Conservation (phyloP, 2,329 filamentous ascomycete genomes). For the Xylaria digitata region DNA sequence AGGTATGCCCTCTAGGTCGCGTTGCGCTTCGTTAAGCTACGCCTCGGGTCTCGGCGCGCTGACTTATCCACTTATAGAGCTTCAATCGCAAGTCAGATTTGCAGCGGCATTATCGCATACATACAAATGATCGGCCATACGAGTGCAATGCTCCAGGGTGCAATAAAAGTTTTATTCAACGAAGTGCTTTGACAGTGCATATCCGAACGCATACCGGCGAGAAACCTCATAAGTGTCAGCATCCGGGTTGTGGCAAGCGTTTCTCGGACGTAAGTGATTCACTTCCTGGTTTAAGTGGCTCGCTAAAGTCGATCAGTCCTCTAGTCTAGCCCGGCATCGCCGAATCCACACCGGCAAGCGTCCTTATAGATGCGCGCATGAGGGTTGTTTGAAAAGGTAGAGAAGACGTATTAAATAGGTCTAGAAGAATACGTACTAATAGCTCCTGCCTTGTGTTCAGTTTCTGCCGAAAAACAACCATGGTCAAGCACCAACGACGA, state of each 20-base stretch:
- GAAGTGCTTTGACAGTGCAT: conserved; percentile 76
- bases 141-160: conserved; percentile 69
- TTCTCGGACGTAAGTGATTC: conserved; percentile 72
- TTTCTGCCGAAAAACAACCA: conserved; percentile 78
- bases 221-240: conserved; percentile 76
- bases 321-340: conserved; percentile 72
- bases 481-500: conserved; percentile 74
- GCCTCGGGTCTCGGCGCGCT: conserved; percentile 5
- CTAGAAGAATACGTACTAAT: conserved; percentile 38
- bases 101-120: conserved; percentile 76
- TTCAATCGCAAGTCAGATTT: conserved; percentile 79
- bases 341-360: conserved; percentile 75
- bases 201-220: conserved; percentile 77
- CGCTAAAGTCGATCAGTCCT: conserved; percentile 60
- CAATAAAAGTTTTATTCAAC: conserved; percentile 77
- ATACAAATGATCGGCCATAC: conserved; percentile 77
- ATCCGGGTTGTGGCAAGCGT: conserved; percentile 73
- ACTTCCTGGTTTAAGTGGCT: background rate
- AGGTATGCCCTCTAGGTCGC: conserved; percentile 14
- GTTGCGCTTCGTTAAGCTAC: background rate
- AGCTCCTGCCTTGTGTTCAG: conserved; percentile 52
- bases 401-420: conserved; percentile 20
- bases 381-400: conserved; percentile 72
- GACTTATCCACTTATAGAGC: conserved; percentile 59
- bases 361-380: conserved; percentile 71